Base-by-base conservation (phyloP, 192 early-diverging fungal species). In the Physocladia obscura region DNA sequence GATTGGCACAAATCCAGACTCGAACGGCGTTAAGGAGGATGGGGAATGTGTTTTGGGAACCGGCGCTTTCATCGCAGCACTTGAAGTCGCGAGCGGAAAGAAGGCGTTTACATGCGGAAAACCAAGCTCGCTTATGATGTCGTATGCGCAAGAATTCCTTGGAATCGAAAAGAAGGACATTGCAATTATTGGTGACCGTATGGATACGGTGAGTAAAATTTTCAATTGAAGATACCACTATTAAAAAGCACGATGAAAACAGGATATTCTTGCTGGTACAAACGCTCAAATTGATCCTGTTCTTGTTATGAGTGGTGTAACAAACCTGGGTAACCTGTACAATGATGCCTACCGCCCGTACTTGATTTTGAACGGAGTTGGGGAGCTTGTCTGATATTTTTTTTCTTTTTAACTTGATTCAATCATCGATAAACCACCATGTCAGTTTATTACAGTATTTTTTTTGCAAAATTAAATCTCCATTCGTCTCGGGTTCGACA, bases 101-200 rank as follows among this genome's bases (percentile, higher is more conserved):
- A 84, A 87, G 69, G 86, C 84, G 30, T 86, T 87, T 70, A 79
- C 60, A 62, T 83, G 81, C 50, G 85, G 85, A 34, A 87, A 87
- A 67, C 85, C 85, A 32, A 74, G 73, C 29, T 71, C 77, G 22
- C 67, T 86, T 60, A 87, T 87, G 78, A 83, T 83, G 86, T 63
- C 65, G 30, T 86, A 80, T 59, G 87, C 87, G 15, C 83, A 85
- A 56, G 63, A 49, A 44, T 81, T 82, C 11, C 71, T 88, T 29
- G 83, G 83, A 27, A 67, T 79, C 22, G 65, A 49, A 59, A 82
- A 86, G 63, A 71, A 80, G 32, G 84, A 86, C 32, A 86, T 82
- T 21, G 86, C 84, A 69, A 86, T 88, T 32, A 80, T 88, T 71
- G 87, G 87, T 57, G 87, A 88, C 64, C 82, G 87, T 49, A 84